These are phyloP conservation scores for Ganoderma lingzhi DNA, from an alignment of 1,284 basidiomycete genomes.

Conservation along the genomic window DNA sequence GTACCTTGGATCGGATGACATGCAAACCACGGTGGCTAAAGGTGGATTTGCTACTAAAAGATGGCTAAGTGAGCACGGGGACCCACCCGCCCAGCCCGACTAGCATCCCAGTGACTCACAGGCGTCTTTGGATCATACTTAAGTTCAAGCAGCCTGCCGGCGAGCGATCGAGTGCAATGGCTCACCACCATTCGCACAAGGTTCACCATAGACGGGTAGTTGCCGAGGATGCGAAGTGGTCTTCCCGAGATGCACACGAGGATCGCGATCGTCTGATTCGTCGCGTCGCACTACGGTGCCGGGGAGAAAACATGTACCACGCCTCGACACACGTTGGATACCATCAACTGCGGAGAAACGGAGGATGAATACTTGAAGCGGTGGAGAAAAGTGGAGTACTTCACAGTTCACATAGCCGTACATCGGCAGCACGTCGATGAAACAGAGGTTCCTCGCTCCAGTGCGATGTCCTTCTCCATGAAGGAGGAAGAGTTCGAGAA, in stretches of 20 bases:
- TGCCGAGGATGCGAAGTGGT: not conserved
- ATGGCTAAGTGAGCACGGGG: too few species aligned
- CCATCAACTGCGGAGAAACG: not conserved
- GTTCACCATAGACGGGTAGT: not conserved
- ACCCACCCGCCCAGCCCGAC: not conserved
- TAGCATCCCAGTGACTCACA: not conserved
- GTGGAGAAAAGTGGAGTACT: not conserved
- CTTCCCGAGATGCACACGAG: not conserved
- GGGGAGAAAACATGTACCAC: not conserved
- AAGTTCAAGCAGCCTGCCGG: not conserved
- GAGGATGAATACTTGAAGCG: not conserved
- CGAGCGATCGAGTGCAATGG: not conserved
- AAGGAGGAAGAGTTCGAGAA: not conserved
- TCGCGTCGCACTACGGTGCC: not conserved
- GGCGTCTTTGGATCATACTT: not conserved
- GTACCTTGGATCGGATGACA: not conserved
- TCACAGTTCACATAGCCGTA: not conserved
- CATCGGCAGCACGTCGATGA: not conserved
- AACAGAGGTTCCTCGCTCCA: not conserved
- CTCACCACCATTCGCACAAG: not conserved
- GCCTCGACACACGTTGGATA: not conserved
- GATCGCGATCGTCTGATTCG: too few species aligned
- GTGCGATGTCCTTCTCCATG: not conserved
- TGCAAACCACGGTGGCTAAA: not conserved
- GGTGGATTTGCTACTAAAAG: not conserved